Base-by-base conservation (phyloP, 495 filamentous ascomycete genomes). In the Hyaloscypha variabilis region DNA sequence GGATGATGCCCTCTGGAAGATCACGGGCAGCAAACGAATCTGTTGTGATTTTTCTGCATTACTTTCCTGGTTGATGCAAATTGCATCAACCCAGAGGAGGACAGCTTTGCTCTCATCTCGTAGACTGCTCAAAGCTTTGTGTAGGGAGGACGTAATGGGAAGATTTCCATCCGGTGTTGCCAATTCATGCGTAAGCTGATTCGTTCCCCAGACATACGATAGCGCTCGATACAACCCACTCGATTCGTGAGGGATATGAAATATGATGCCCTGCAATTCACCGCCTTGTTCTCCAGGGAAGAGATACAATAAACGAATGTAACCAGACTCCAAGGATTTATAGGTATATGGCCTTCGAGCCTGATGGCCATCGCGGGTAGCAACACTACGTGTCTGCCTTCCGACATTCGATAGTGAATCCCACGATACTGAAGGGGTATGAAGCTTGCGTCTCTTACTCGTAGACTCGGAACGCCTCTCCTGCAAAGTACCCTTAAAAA, bases 11-110 rank as follows among this genome's bases (percentile, higher is more conserved):
- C 2, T 26, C 30, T 58, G 51, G 31, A 56, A 67, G 52, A 67
- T 50, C 2, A 24, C 56, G 4, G n/a, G 13, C 14, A 67, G 13
- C 3, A 67, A 52, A 2, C 65, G 46, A 13, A 67, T 58, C 49
- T 67, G 65, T 13, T 29, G 13, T 4, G 34, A 8, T 49, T 67
- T 67, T 50, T 67, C 65, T 3, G 6, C 13, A n/a, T 29, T 19
- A 17, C 56, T 51, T 11, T 46, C n/a, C 29, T 67, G 64, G 25
- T 65, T 60, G 26, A 65, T 65, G 26, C 63, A 65, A 23, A 65
- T 53, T n/a, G 39, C 34, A 61, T 67, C 65, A 6, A 39, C 58
- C 65, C 65, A 34, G 30, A 34, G 30, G 5, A 34, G 4, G 30
- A 34, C 30, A 11, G 30, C 30, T 34, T 34, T 34, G 53, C 17